Evolutionary conservation across 2,329 filamentous ascomycete species (phyloP), one percentile per base, ranked within the genome.

Genomic region (Fusarium aywerte): DNA sequence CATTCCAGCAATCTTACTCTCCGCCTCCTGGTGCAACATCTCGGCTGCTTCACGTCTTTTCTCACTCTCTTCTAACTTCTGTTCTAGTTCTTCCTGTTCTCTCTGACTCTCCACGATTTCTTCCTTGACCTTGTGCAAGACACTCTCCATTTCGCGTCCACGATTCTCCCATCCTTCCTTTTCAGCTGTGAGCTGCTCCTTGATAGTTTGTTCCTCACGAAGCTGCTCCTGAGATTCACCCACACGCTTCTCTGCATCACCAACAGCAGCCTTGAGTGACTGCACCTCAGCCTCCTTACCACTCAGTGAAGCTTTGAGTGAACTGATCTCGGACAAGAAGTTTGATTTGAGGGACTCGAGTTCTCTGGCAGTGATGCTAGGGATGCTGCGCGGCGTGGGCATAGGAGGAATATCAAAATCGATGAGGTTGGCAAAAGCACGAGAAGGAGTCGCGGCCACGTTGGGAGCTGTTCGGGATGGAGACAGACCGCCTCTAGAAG

Each of bases 261-360:
- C 88, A 29, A 98, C 89, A 1, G 96, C 93, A 40, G 91, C 89
- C 77, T 97, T 97, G 59, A 98, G 85, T 32, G 91, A 95, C 49
- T 89, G 85, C 33, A 96, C 92, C 77, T 98, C 94, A 7, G 95
- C 95, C 76, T 98, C 95, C 74, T 96, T 96, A 47, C 96, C 96
- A 72, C 90, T 94, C 11, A 99, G 83, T 11, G 92, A 95, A 4
- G 96, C 96, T 75, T 92, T 96, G 18, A 99, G 86, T n/a, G 92
- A 93, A 65, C 93, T 97, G 61, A 99, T 97, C 76, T 98, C 92
- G 0, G 94, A 97, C 50, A 96, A 85, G 73, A 97, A 96, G 23
- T 87, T 87, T 0, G 94, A 97, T 77, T 98, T 98, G 62, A 98
- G 84, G 15, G 91, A 92, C 76, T 99, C 96, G 4, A 98, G 84